These are phyloP conservation scores for Pseudogymnoascus sp. DNA, from an alignment of 2,329 filamentous ascomycete genomes.

Conservation along the genomic window DNA sequence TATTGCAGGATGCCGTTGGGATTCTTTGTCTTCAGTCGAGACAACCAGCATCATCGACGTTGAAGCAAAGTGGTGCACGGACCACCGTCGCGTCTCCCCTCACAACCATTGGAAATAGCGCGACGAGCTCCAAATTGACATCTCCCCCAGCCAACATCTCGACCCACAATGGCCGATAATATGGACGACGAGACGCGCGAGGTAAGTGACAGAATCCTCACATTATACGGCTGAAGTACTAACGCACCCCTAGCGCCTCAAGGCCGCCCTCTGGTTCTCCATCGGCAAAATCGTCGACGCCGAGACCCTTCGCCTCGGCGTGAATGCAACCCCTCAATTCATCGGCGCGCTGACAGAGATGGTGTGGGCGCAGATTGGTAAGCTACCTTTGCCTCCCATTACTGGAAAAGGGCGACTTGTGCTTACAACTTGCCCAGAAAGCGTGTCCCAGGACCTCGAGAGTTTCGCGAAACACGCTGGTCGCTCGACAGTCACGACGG, in stretches of 20 bases:
- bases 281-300: slow-evolving; percentile 86
- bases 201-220: not conserved
- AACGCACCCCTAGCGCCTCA: slow-evolving; percentile 56
- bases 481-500: slow-evolving; percentile 69
- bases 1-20: not conserved
- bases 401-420: not conserved
- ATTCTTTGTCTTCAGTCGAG: not conserved
- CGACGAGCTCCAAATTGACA: not conserved
- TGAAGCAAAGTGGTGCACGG: not conserved
- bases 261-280: slow-evolving; percentile 77
- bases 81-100: slow-evolving; percentile 1
- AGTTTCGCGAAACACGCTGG: slow-evolving; percentile 71
- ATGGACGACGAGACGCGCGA: slow-evolving; percentile 16
- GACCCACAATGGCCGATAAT: slow-evolving; percentile 26
- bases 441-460: slow-evolving; percentile 54
- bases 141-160: slow-evolving; percentile 28
- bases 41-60: not conserved
- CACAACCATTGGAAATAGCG: not conserved
- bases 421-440: slow-evolving; percentile 38
- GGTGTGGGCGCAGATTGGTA: slow-evolving; percentile 82
- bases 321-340: slow-evolving; percentile 88
- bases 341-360: slow-evolving; percentile 81
- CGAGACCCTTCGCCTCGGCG: slow-evolving; percentile 63
- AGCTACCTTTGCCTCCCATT: slow-evolving; percentile 14
- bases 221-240: not conserved